A percentile compares a stretch with the other conserved stretches of the same genome.
Evolutionary conservation across 257 asterid genomes (phyloP).

Genomic region (Euphrasia confusa): DNA sequence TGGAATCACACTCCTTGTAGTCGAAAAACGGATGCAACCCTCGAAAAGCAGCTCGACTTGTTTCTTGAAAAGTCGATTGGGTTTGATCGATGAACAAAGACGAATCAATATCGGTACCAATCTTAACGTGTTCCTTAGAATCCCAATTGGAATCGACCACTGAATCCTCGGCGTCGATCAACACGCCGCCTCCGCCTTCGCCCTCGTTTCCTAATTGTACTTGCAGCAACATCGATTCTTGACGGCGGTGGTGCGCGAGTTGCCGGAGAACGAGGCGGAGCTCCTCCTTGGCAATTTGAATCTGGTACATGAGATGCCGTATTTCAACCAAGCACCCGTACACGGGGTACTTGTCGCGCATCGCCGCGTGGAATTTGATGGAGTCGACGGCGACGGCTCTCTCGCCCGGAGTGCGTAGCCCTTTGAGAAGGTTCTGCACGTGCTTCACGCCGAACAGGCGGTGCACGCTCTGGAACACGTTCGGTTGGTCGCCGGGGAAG

Average conservation of each 20-base stretch:
- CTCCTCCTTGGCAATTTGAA: conserved; percentile 51
- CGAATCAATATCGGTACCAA: no score
- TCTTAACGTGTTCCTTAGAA: no score
- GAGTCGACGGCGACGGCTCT: conserved; percentile 51
- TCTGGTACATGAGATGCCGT: conserved; percentile 38
- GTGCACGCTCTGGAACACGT: conserved; percentile 67
- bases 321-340: conserved; percentile 60
- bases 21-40: no score
- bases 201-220: no score
- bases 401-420: conserved; percentile 36
- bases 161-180: no score
- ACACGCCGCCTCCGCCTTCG: no score
- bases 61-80: no score
- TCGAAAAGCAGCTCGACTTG: no score
- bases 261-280: conserved; percentile 55
- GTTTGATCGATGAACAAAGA: no score
- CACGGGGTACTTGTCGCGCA: conserved; percentile 58
- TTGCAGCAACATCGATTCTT: no score
- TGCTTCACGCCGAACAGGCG: conserved; percentile 69
- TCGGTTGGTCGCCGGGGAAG: conserved; percentile 71
- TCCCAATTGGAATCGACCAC: no score
- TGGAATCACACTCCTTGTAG: no score
- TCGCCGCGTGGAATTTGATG: conserved; percentile 59
- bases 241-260: conserved; percentile 32
- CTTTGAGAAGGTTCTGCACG: conserved; percentile 43